Base-by-base conservation (phyloP, 2,329 filamentous ascomycete genomes). In the Apiospora sp. region DNA sequence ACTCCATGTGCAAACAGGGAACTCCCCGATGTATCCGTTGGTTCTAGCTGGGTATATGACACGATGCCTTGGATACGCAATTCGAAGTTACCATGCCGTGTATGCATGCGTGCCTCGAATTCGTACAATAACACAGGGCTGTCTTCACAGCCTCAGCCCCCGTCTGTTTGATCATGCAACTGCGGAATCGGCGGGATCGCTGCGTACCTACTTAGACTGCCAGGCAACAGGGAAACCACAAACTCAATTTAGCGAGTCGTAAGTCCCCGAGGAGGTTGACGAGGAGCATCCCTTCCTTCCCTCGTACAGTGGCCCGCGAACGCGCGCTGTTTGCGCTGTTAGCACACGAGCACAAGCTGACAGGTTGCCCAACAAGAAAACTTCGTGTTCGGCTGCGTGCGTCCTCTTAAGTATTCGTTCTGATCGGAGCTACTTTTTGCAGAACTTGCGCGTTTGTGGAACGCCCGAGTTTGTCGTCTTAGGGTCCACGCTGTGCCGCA, bases 301-400 rank as follows among this genome's bases (percentile, higher is more conserved):
- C 49, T 24, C 49, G n/a, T 12, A 27, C 3, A n/a, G 49, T 51
- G 49, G n/a, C 19, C n/a, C 58, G 34, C 34, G 22, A 41, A 64
- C 58, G 8, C 34, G 19, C 34, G 19, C 22, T 13, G 58, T 64
- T 41, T 64, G 58, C 34, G 34, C 19, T 2, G 54, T 37, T 37
- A 37, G 19, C n/a, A 41, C 30, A 64, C 19, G 16, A 37, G 34
- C 58, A 64, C 58, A 64, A 24, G 4, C 34, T 24, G 58, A 64
- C 58, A 64, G 19, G 16, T n/a, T 14, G 34, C 22, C 58, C 34
- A 37, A 22, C 19, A 64, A 19, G 22, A 64, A 41, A 22, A 22
- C 58, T 41, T 64, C 58, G 58, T 64, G 58, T 64, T 64, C 58
- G 34, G 58, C 58, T 64, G 34, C 58, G 58, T 64, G 58, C 58